Evolutionary conservation across 495 filamentous ascomycete species (phyloP), one percentile per base, ranked within the genome.

Genomic region (Talaromyces proteolyticus): DNA sequence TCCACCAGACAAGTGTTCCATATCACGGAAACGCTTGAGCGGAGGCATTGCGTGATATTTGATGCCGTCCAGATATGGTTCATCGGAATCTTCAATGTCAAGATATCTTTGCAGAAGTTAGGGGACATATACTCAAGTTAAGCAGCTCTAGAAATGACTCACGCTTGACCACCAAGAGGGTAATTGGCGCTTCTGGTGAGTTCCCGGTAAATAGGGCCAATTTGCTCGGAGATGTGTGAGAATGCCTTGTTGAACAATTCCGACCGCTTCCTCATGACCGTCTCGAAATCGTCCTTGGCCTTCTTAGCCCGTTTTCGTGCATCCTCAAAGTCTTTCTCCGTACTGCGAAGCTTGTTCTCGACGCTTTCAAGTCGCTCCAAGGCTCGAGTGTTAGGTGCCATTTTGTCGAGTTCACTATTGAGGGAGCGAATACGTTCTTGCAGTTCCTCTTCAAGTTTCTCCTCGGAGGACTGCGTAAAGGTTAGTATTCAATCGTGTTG

Each of bases 31-130:
- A 47, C 93, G 91, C 72, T 99, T 99, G 50, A 95, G 81, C 6
- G 93, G 93, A 20, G 93, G 93, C 91, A 96, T 97, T 56, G 94
- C 93, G 66, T 96, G 89, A 68, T 97, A 99, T 56, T 94, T 95
- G 69, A 99, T 88, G 18, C 93, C 93, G 44, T 86, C 87, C 0
- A 95, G 80, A 68, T 95, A 97, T 0, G 93, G 94, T 58, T 88
- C 85, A 57, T 92, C 88, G 23, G 82, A 85, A 66, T 96, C 91
- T 59, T 91, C 89, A 61, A 91, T 89, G 58, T 96, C 94, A 37
- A 99, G 84, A 61, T 95, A 95, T 4, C 76, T 79, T 20, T 20
- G 39, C 18, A 39, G 8, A 21, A 6, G 17, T 45, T n/a, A 44
- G 49, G 29, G 8, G 4, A 34, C 8, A 10, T 5, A 29, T 36